These are phyloP conservation scores for Rhodotorula mucilaginosa DNA, from an alignment of 1,284 basidiomycete genomes.

Conservation along the genomic window DNA sequence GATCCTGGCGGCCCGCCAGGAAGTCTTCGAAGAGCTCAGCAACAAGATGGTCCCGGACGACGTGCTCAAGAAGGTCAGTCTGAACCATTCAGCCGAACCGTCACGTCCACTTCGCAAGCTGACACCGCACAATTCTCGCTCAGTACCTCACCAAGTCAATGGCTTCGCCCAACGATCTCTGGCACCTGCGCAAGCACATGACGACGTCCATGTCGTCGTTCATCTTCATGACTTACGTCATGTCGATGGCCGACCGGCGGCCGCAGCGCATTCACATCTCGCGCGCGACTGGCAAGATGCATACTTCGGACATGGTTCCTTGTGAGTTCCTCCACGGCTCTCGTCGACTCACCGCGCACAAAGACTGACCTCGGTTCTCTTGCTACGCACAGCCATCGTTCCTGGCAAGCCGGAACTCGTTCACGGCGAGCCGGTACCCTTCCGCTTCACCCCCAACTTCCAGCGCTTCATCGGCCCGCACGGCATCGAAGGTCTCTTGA, in stretches of 20 bases:
- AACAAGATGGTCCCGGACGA: slow-evolving; percentile 88
- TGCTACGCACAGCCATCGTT: slow-evolving; percentile 50
- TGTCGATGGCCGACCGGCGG: slow-evolving; percentile 78
- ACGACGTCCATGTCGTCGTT: slow-evolving; percentile 81
- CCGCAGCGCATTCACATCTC: slow-evolving; percentile 87
- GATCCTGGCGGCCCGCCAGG: slow-evolving; percentile 52
- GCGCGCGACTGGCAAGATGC: slow-evolving; percentile 80
- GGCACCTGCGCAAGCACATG: slow-evolving; percentile 97
- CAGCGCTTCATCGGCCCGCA: slow-evolving; percentile 88
- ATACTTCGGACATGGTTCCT: slow-evolving; percentile 85
- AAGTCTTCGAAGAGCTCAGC: slow-evolving; percentile 85
- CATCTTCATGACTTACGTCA: slow-evolving; percentile 88
- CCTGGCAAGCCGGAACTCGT: slow-evolving; percentile 43
- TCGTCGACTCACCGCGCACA: neutral
- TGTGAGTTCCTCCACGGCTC: slow-evolving; percentile 54
- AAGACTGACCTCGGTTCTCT: slow-evolving; percentile 5
- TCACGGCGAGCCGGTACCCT: slow-evolving; percentile 79
- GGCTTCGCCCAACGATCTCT: slow-evolving; percentile 79
- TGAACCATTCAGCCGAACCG: too few relatives aligned
- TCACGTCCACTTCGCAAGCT: neutral
- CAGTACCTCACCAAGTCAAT: slow-evolving; percentile 89
- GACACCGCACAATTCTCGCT: neutral
- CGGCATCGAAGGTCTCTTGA: slow-evolving; percentile 84
- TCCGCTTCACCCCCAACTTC: slow-evolving; percentile 95
- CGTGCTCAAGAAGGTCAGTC: slow-evolving; percentile 73